Conservation (phyloP, 441 rosid genomes). For the Theobroma grandiflorum region DNA sequence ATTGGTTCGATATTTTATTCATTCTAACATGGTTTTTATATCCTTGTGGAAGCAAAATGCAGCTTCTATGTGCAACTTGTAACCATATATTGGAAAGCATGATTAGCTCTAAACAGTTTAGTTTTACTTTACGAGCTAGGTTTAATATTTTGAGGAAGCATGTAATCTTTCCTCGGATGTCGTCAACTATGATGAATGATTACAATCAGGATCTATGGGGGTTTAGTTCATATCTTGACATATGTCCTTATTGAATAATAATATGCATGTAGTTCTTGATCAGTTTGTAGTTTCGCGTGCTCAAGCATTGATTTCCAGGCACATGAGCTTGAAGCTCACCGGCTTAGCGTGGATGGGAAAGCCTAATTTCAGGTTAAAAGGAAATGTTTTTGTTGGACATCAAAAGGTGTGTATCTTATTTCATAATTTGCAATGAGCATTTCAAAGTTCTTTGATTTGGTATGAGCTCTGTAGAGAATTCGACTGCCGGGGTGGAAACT, state of each 20-base stretch:
- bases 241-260: constrained; percentile 23
- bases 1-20: neutral
- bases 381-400: neutral
- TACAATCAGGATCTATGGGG: constrained; percentile 21
- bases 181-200: constrained; percentile 22
- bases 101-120: constrained; percentile 26
- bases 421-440: neutral
- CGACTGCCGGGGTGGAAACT: neutral
- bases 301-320: constrained; percentile 22
- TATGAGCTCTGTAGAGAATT: neutral
- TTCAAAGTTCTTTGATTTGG: neutral
- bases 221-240: constrained; percentile 37
- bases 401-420: constrained; percentile 21
- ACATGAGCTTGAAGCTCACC: constrained; percentile 26
- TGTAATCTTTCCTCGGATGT: constrained; percentile 7
- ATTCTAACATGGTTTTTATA: neutral
- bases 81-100: constrained; percentile 25
- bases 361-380: constrained; percentile 13
- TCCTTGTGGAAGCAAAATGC: constrained; percentile 32
- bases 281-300: constrained; percentile 30
- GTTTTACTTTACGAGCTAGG: constrained; percentile 13
- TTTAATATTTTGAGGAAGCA: constrained; percentile 8
- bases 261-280: neutral
- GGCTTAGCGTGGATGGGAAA: constrained; percentile 13
- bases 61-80: constrained; percentile 26